Conservation (phyloP, 1,284 basidiomycete genomes). For the Ganoderma resinaceum region DNA sequence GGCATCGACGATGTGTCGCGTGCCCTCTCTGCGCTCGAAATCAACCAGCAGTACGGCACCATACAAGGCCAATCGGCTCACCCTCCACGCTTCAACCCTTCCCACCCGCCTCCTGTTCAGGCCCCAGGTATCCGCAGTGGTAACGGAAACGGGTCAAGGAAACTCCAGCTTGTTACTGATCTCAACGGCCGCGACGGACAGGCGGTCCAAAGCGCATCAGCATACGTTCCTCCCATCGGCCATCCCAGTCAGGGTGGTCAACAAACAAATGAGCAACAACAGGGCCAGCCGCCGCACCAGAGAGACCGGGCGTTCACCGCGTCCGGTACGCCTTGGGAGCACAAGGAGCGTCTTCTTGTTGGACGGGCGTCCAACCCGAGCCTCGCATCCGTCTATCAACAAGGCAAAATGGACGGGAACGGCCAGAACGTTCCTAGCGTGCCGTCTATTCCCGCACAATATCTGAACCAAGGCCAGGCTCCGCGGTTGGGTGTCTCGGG, state of each 20-base stretch:
- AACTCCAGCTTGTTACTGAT: constrained; percentile 65
- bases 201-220: constrained; percentile 51
- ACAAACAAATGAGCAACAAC: constrained; percentile 35
- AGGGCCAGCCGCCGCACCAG: constrained; percentile 41
- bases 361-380: constrained; percentile 73
- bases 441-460: constrained; percentile 75
- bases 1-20: constrained; percentile 78
- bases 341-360: constrained; percentile 63
- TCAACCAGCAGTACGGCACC: constrained; percentile 48
- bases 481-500: constrained; percentile 50
- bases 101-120: constrained; percentile 55
- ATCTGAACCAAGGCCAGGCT: constrained; percentile 59
- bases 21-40: constrained; percentile 71
- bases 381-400: constrained; percentile 64
- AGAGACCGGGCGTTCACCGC: constrained; percentile 51
- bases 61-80: constrained; percentile 58
- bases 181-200: constrained; percentile 66
- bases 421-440: constrained; percentile 63
- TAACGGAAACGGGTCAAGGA: constrained; percentile 46
- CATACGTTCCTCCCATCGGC: constrained; percentile 56
- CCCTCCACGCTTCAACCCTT: constrained; percentile 72
- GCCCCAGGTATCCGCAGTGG: constrained; percentile 49
- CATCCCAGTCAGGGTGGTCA: constrained; percentile 44
- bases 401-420: constrained; percentile 43
- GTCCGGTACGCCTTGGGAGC: constrained; percentile 58